Evolutionary conservation across 805 yeast genomes (phyloP), one percentile per base, ranked within the genome.

Genomic region (Wickerhamiella shivajii): DNA sequence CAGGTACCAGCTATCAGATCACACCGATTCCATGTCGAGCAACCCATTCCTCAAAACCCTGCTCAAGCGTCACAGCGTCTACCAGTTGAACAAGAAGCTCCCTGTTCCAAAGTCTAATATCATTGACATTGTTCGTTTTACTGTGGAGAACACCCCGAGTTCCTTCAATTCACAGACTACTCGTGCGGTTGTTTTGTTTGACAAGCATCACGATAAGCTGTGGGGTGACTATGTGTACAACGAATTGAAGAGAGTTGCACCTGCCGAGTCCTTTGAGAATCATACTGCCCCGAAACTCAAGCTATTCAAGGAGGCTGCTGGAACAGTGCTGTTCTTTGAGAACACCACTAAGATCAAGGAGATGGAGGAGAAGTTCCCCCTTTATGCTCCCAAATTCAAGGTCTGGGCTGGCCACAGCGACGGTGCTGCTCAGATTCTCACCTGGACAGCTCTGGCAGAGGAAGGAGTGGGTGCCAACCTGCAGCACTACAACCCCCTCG

Each of bases 401-500:
- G 51, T 51, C 33, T 67, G 64, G 45, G 68, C 69, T 19, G 54
- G 61, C 31, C 64, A 66, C 41, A 50, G 67, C 27, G 31, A 43
- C 11, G 52, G 52, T 52, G 62, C 66, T 35, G 69, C 69, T 33
- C 70, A 66, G 54, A 64, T 67, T 39, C 48, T 52, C 41, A 50
- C 64, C 12, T 67, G 73, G 73, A 51, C 67, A 23, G 65, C 65
- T 18, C 50, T 67, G 18, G 54, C 58, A 32, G 55, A 53, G 22
- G 46, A 60, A 33, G 67, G 66, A 30, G 48, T 66, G 25, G 71
- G 71, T 42, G 68, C 60, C 41, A 66, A 63, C 42, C 55, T 67
- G 43, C 73, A 67, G 52, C 72, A 67, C 50, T 67, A 61, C 59
- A 64, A 64, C 50, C 63, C 59, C 29, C 52, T 53, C 30, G 60